Percentiles rank a stretch among this genome's conserved stretches.
Evolutionary conservation across 345 rosid species (phyloP).

Genomic region (Pelargonium nanum): DNA sequence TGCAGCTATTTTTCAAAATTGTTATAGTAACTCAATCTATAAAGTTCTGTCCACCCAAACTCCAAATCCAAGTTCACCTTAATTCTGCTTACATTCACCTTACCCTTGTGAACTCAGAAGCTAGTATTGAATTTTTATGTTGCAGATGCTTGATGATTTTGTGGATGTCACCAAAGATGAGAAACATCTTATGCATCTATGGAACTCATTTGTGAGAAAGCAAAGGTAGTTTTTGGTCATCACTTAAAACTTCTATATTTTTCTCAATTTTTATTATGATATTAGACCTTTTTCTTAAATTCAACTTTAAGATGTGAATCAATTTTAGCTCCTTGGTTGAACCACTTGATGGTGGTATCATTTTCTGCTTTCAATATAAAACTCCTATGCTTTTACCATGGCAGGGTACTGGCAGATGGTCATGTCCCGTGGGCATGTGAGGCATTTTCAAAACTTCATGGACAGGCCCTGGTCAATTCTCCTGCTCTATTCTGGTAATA

Average conservation of each 20-base stretch:
- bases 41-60: background rate
- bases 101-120: conserved; percentile 1
- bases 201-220: conserved; percentile 85
- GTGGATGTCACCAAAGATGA: conserved; percentile 80
- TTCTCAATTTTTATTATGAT: background rate
- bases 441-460: conserved; percentile 66
- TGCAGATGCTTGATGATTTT: conserved; percentile 97
- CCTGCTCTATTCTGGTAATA: conserved; percentile 53
- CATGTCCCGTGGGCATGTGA: conserved; percentile 92
- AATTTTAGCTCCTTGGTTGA: conserved; percentile 1
- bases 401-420: conserved; percentile 76
- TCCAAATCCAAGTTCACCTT: background rate
- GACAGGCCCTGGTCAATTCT: conserved; percentile 30
- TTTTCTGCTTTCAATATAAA: conserved; percentile 1
- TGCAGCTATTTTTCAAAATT: no score
- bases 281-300: conserved; percentile 6
- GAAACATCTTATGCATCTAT: conserved; percentile 73
- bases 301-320: background rate
- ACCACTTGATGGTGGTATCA: conserved; percentile 2
- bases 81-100: background rate
- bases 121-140: conserved; percentile 10
- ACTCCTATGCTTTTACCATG: conserved; percentile 4
- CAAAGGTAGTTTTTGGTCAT: conserved; percentile 38
- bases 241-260: background rate
- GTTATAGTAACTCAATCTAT: background rate